These are phyloP conservation scores for Phytophthora tentaculata DNA, from an alignment of 352 stramenopile species.

Conservation along the genomic window DNA sequence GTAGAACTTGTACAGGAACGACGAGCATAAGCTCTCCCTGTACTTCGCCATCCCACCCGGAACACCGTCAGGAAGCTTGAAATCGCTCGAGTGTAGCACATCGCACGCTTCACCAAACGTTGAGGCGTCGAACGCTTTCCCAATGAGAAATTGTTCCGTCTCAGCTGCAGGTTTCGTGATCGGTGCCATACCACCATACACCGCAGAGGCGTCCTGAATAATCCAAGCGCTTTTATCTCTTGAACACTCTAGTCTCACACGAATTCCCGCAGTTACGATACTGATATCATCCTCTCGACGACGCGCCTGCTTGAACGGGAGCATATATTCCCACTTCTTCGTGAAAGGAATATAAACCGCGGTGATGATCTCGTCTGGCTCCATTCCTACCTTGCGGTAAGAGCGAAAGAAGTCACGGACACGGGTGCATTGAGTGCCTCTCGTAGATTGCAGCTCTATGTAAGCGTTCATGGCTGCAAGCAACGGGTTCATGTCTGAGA, in stretches of 20 bases:
- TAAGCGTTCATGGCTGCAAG: slow-evolving; percentile 88
- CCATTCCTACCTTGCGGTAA: slow-evolving; percentile 94
- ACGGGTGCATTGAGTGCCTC: slow-evolving; percentile 46
- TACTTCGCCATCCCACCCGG: slow-evolving; percentile 96
- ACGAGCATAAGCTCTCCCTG: slow-evolving; percentile 92
- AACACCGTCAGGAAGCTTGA: slow-evolving; percentile 91
- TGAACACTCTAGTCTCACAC: slow-evolving; percentile 75
- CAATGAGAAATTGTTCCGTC: slow-evolving; percentile 77
- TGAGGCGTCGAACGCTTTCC: slow-evolving; percentile 76
- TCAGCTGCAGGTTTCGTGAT: slow-evolving; percentile 61
- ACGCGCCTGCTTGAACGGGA: slow-evolving; percentile 96
- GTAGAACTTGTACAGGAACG: slow-evolving; percentile 97
- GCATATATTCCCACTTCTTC: slow-evolving; percentile 91
- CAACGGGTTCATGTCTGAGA: slow-evolving; percentile 98
- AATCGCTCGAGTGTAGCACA: slow-evolving; percentile 85
- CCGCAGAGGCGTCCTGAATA: slow-evolving; percentile 59
- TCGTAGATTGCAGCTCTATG: slow-evolving; percentile 60
- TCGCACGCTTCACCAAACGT: slow-evolving; percentile 88
- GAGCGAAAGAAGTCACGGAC: slow-evolving; percentile 95
- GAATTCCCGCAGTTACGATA: slow-evolving; percentile 96
- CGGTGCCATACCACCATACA: slow-evolving; percentile 78
- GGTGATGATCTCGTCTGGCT: slow-evolving; percentile 91
- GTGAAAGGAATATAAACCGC: slow-evolving; percentile 91
- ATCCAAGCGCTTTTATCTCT: slow-evolving; percentile 78
- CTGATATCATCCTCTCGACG: slow-evolving; percentile 97